Percentiles rank a stretch among this genome's conserved stretches.
Conservation (phyloP, 2,329 filamentous ascomycete genomes). For the Ophiocordyceps unilateralis region DNA sequence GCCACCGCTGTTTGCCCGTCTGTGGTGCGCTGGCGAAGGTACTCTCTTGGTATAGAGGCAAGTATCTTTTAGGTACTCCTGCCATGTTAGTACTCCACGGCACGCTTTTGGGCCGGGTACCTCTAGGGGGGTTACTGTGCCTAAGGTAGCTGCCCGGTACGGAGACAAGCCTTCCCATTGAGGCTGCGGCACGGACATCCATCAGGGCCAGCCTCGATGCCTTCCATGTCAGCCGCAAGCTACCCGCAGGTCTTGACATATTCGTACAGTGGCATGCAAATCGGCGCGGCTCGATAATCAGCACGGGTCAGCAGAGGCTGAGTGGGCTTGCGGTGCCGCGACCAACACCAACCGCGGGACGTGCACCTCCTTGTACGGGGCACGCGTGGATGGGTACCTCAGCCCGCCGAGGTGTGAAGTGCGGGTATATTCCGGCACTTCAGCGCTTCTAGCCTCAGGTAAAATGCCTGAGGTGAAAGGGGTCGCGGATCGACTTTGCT, state of each 20-base stretch:
- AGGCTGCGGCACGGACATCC: too few species aligned
- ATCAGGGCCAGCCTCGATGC: background rate
- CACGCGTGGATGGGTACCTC: background rate
- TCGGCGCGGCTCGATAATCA: background rate
- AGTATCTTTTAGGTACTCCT: background rate
- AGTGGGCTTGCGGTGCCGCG: background rate
- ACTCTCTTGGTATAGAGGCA: background rate
- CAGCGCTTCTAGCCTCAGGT: background rate
- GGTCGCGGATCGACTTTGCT: background rate
- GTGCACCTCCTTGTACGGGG: background rate
- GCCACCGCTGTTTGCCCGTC: background rate
- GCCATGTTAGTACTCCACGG: too few species aligned
- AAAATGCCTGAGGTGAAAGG: background rate
- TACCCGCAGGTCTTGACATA: too few species aligned
- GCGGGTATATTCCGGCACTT: background rate
- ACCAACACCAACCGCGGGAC: background rate
- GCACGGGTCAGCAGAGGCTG: background rate
- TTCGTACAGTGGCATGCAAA: background rate
- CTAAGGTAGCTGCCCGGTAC: too few species aligned
- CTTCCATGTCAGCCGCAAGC: too few species aligned
- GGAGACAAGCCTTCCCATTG: background rate
- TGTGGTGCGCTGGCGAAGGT: background rate
- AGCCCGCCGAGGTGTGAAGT: background rate
- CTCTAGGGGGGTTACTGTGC: too few species aligned
- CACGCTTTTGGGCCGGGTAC: too few species aligned